Percentiles rank a stretch among this genome's conserved stretches.
Evolutionary conservation across 2,329 filamentous ascomycete species (phyloP).

Genomic region (Boeremia lycopersici): DNA sequence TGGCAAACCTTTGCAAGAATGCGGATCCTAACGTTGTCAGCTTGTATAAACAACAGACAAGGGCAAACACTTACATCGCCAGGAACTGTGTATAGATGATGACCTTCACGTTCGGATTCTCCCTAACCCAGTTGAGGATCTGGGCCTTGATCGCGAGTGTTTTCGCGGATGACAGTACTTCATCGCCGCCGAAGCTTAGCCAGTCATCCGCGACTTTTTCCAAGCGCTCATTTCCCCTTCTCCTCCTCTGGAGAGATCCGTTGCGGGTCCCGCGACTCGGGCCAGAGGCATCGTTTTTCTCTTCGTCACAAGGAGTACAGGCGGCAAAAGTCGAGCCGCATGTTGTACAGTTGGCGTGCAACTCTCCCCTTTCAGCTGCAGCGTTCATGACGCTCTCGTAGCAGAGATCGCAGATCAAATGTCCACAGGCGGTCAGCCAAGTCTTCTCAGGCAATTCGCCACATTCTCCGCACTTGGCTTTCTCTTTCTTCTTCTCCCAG

Average conservation of each 20-base stretch:
- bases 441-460: slow-evolving; percentile 46
- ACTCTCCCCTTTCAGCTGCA: slow-evolving; percentile 29
- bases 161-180: slow-evolving; percentile 53
- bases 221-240: slow-evolving; percentile 18
- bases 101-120: slow-evolving; percentile 59
- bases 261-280: slow-evolving; percentile 22
- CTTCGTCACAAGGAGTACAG: slow-evolving; percentile 28
- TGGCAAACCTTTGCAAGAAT: slow-evolving; percentile 59
- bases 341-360: slow-evolving; percentile 32
- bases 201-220: slow-evolving; percentile 42
- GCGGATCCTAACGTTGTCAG: slow-evolving; percentile 44
- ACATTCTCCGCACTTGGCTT: slow-evolving; percentile 54
- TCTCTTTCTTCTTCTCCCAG: slow-evolving; percentile 51
- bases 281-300: slow-evolving; percentile 18
- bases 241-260: slow-evolving; percentile 18
- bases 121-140: slow-evolving; percentile 52
- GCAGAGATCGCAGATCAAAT: slow-evolving; percentile 59
- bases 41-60: neutral
- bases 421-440: slow-evolving; percentile 58
- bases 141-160: slow-evolving; percentile 54
- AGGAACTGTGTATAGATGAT: slow-evolving; percentile 67
- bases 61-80: slow-evolving; percentile 45
- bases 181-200: slow-evolving; percentile 44
- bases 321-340: slow-evolving; percentile 35
- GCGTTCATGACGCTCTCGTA: slow-evolving; percentile 51